phyloP scores from a whole-genome alignment of 2,329 filamentous ascomycete species.

The Cladosporium sp. region DNA sequence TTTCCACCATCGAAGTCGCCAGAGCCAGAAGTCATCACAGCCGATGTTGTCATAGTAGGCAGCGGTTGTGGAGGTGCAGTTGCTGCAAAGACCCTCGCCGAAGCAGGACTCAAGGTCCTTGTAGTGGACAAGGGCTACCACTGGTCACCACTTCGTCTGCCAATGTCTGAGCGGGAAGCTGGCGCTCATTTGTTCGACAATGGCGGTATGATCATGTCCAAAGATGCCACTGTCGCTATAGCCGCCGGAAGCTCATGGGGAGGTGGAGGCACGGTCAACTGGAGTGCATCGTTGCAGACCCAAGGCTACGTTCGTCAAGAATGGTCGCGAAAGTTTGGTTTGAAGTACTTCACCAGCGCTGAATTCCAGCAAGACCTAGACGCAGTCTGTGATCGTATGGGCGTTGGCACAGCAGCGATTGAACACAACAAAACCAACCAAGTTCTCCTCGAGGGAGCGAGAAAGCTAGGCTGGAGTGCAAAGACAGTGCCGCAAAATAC shows the following conservation, averaged over 20 bases:
- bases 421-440: constrained; percentile 70
- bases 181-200: constrained; percentile 65
- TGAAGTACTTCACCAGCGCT: constrained; percentile 68
- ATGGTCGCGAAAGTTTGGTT: constrained; percentile 64
- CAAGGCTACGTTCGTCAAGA: constrained; percentile 74
- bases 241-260: constrained; percentile 73
- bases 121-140: constrained; percentile 82
- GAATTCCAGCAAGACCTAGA: constrained; percentile 78
- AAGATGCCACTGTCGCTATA: constrained; percentile 51
- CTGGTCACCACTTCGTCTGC: constrained; percentile 66
- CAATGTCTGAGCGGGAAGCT: constrained; percentile 64
- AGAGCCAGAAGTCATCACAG: constrained; percentile 59
- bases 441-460: constrained; percentile 69
- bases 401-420: constrained; percentile 62
- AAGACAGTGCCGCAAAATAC: constrained; percentile 75
- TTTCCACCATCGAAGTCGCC: constrained; percentile 38
- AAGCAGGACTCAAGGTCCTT: constrained; percentile 69
- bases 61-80: constrained; percentile 84
- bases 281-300: constrained; percentile 65
- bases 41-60: constrained; percentile 80
- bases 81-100: constrained; percentile 72
- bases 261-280: constrained; percentile 85
- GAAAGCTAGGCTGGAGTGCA: constrained; percentile 68
- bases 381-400: constrained; percentile 73
- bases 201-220: constrained; percentile 55